Base-by-base conservation (phyloP, 768 basidiomycete species). In the Amanita fuliginea region DNA sequence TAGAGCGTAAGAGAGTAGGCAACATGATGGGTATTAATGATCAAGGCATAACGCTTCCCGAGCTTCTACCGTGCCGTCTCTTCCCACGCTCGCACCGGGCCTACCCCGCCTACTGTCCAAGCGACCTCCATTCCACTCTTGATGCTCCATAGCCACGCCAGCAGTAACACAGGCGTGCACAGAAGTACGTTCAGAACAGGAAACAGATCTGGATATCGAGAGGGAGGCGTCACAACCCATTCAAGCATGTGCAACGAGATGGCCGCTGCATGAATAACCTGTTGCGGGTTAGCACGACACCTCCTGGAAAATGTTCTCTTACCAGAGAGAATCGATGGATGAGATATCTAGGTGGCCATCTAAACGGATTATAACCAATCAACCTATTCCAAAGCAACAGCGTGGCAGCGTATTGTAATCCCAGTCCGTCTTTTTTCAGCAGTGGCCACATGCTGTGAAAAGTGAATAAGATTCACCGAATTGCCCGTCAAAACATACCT, bases 71-170 rank as follows among this genome's bases (percentile, higher is more conserved):
- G 18, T 9, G 6, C 21, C 47, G 30, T 41, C n/a, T 18, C 10
- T 46, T 46, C 44, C 34, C 44, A 46, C 44, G 44, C 44, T 46
- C 36, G 28, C 4, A 40, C 42, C 13, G 56, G 46, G 2, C 64
- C 66, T 16, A 80, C 64, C 0, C 83, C 83, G 4, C 78, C 76
- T 8, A 87, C 60, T 10, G 83, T 86, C 93, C 92, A 95, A 7
- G 78, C 70, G 33, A 82, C 81, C 57, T 94, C 82, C 19, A 92
- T 60, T 18, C 85, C 77, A 42, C 86, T 81, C 55, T 82, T 84
- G 62, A 91, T 80, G 44, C 86, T 88, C 91, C 91, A 96, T 13
- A 92, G 59, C 88, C 88, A 97, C n/a, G 77, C 72, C 24, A 89
- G 62, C 6, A 71, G 76, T 60, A 97, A 95, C 14, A 95, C 79